phyloP scores from a whole-genome alignment of 305 asterid species.

The Fraxinus latifolia region DNA sequence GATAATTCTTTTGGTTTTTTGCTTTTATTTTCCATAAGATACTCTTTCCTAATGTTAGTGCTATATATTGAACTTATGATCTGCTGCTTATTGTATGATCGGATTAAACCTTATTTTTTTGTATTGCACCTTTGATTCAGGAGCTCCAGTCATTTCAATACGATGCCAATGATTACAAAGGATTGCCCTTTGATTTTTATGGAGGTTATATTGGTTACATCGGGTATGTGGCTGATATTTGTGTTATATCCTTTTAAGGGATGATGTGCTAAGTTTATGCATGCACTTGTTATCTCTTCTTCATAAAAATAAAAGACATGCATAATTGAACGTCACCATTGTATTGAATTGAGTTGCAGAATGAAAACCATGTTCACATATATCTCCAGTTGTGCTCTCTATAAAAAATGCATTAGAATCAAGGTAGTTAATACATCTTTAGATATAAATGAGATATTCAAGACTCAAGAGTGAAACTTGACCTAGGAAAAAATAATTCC shows the following conservation, averaged over 20 bases:
- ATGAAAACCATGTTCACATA: not conserved
- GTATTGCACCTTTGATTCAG: conserved; percentile 37
- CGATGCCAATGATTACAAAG: conserved; percentile 73
- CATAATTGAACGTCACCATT: not conserved
- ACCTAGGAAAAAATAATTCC: not conserved
- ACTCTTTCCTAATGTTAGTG: not conserved
- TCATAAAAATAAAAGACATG: not conserved
- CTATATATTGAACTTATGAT: not conserved
- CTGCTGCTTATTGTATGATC: not conserved
- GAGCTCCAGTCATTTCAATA: conserved; percentile 76
- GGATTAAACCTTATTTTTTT: not conserved
- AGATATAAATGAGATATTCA: not conserved
- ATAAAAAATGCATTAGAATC: not conserved
- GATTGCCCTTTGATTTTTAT: conserved; percentile 82
- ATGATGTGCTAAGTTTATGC: not conserved
- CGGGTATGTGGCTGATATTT: conserved; percentile 50
- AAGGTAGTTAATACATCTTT: not conserved
- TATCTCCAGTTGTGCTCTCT: not conserved
- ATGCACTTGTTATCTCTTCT: not conserved
- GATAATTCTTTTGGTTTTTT: not conserved
- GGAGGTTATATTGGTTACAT: conserved; percentile 96
- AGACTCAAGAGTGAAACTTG: not conserved
- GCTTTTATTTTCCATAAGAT: not conserved
- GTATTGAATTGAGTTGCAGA: not conserved
- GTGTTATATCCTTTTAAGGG: not conserved